Evolutionary conservation across 208 protist genomes (phyloP).

Genomic region (Naegleria fowleri): DNA sequence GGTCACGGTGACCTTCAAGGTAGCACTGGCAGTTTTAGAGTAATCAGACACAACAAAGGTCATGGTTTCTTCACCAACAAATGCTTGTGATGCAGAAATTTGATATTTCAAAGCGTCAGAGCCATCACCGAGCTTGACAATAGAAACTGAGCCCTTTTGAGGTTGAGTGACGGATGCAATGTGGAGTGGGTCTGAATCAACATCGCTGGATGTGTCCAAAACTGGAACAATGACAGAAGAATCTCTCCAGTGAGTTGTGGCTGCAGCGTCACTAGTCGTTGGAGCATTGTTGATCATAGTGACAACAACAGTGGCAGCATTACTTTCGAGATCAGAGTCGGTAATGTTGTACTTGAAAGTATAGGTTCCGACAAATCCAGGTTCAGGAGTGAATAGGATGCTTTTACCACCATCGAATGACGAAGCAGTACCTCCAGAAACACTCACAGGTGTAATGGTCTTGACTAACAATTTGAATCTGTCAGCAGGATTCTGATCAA

Average conservation of each 20-base stretch:
- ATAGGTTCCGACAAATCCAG: background rate
- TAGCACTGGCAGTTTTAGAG: background rate
- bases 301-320: background rate
- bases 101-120: background rate
- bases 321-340: background rate
- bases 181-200: background rate
- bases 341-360: background rate
- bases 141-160: background rate
- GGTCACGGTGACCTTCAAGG: background rate
- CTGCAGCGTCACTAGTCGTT: background rate
- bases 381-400: background rate
- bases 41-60: background rate
- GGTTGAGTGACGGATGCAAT: background rate
- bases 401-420: background rate
- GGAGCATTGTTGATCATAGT: background rate
- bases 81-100: background rate
- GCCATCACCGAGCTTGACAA: background rate
- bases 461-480: background rate
- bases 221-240: background rate
- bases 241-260: background rate
- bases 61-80: background rate
- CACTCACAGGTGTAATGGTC: background rate
- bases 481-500: conserved; percentile 6
- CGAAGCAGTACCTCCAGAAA: background rate
- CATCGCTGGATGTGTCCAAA: background rate